Percentiles rank a stretch among this genome's conserved stretches.
Conservation (phyloP, 768 basidiomycete genomes). For the Suillus bovinus region DNA sequence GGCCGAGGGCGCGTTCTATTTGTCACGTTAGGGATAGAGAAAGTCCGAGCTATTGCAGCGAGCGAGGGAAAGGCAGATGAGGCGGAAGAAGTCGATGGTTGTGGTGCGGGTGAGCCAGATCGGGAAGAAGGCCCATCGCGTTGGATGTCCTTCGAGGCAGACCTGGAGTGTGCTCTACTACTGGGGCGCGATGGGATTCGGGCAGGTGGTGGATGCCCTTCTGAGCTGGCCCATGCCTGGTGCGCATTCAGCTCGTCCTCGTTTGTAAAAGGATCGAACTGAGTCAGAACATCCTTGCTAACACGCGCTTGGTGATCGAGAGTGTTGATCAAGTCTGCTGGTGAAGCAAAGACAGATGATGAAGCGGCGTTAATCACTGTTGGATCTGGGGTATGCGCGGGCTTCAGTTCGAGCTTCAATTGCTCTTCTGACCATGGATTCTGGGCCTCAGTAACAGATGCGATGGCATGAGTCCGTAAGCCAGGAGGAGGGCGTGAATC, state of each 20-base stretch:
- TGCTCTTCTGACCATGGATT: conserved; percentile 25
- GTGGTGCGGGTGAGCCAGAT: conserved; percentile 29
- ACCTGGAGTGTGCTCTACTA: conserved; percentile 12
- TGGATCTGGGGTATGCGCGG: conserved; percentile 42
- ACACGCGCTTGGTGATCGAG: conserved; percentile 17
- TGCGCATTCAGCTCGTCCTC: conserved; percentile 59
- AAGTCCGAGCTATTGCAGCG: conserved; percentile 64
- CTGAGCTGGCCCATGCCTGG: conserved; percentile 63
- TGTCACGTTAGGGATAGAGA: conserved; percentile 51
- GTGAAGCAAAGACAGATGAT: conserved; percentile 34
- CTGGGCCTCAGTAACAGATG: conserved; percentile 2
- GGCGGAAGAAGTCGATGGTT: conserved; percentile 8
- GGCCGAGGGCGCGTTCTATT: conserved; percentile 48
- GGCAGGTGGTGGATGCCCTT: conserved; percentile 59
- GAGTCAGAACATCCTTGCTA: conserved; percentile 47
- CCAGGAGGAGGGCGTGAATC: conserved; percentile 2
- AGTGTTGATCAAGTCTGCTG: conserved; percentile 5
- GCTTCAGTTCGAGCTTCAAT: conserved; percentile 13
- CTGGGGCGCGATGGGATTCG: conserved; percentile 28
- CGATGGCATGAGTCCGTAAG: background rate
- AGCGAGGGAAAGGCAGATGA: conserved; percentile 58
- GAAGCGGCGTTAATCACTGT: conserved; percentile 42
- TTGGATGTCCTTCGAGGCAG: conserved; percentile 12
- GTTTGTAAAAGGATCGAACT: conserved; percentile 70
- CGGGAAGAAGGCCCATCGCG: conserved; percentile 11